Conservation (phyloP, 1,284 basidiomycete species). For the Sphaerobolus stellatus region DNA sequence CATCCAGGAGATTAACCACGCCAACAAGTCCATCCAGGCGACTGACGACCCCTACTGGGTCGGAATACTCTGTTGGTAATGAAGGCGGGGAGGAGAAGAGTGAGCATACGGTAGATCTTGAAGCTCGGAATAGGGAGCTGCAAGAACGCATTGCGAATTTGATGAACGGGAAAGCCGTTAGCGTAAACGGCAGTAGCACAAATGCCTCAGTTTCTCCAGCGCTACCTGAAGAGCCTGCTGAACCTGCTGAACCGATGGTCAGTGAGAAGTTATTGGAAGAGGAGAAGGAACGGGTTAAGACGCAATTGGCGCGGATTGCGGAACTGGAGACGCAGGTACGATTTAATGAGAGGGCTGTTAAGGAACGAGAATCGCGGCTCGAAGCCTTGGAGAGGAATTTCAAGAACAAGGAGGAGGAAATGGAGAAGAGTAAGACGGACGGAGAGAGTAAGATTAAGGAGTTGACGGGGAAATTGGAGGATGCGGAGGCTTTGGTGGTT, state of each 20-base stretch:
- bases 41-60: constrained; percentile 11
- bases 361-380: constrained; percentile 52
- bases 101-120: constrained; percentile 34
- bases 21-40: constrained; percentile 13
- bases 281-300: constrained; percentile 13
- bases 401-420: constrained; percentile 40
- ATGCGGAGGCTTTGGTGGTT: constrained; percentile 43
- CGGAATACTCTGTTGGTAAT: constrained; percentile 7
- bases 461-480: constrained; percentile 48
- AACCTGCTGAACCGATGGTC: constrained; percentile 29
- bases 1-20: constrained; percentile 10
- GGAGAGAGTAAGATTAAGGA: constrained; percentile 48
- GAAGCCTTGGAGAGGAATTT: constrained; percentile 51
- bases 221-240: constrained; percentile 16
- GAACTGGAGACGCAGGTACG: constrained; percentile 53
- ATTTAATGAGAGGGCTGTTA: constrained; percentile 43
- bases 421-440: constrained; percentile 46
- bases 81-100: constrained; percentile 6
- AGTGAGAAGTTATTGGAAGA: neutral
- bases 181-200: neutral
- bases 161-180: constrained; percentile 32
- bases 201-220: neutral
- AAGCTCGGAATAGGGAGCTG: constrained; percentile 41
- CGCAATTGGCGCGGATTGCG: constrained; percentile 38
- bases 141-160: constrained; percentile 53